phyloP scores from a whole-genome alignment of 345 rosid species.

The Aquilaria yunnanensis region DNA sequence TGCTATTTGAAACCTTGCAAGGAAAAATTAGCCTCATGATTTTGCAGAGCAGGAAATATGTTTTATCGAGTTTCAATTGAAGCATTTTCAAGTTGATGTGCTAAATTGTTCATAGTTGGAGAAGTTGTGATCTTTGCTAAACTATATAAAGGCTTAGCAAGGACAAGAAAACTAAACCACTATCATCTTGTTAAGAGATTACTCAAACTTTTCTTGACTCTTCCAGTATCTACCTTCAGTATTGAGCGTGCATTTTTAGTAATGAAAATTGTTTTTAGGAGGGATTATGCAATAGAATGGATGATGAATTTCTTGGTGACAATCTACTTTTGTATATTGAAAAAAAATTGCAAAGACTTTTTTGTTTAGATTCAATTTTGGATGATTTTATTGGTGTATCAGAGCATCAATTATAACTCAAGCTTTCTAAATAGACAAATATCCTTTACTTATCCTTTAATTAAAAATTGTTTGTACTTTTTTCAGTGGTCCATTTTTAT shows the following conservation, averaged over 20 bases:
- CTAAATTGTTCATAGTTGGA: too few relatives aligned
- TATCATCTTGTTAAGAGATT: background rate
- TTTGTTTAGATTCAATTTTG: background rate
- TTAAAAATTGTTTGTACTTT: too few relatives aligned
- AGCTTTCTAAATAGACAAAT: too few relatives aligned
- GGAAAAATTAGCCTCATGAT: background rate
- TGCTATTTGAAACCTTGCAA: background rate
- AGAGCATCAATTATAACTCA: background rate
- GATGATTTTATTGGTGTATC: background rate
- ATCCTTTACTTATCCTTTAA: too few relatives aligned
- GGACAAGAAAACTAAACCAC: background rate
- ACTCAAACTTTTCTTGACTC: background rate
- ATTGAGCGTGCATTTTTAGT: background rate
- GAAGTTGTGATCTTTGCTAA: background rate
- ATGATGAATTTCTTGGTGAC: too few relatives aligned
- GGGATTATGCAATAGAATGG: background rate
- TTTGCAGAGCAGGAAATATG: background rate
- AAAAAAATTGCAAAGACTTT: background rate
- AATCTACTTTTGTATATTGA: too few relatives aligned
- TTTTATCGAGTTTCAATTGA: background rate
- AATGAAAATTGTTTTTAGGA: constrained; percentile 1
- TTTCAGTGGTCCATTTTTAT: too few relatives aligned
- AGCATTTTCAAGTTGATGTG: background rate
- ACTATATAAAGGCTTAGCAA: background rate
- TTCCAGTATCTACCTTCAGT: background rate